Conservation (phyloP, 768 basidiomycete genomes). For the Coprinopsis cinerea region DNA sequence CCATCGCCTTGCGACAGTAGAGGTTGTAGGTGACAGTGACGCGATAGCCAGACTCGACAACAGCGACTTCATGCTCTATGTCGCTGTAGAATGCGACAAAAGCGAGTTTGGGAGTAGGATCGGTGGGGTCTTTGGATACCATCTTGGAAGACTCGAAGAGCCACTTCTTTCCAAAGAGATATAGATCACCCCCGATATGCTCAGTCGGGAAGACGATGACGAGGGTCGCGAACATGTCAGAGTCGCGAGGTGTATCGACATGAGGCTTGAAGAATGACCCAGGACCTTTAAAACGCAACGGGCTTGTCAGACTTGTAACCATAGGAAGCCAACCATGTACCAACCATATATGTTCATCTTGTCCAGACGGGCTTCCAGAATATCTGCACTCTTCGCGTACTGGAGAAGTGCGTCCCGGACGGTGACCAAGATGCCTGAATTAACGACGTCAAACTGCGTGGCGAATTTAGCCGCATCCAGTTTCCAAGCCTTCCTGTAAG, state of each 20-base stretch:
- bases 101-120: slow-evolving; percentile 20
- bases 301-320: background rate
- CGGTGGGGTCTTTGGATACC: background rate
- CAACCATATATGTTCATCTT: slow-evolving; percentile 35
- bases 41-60: slow-evolving; percentile 30
- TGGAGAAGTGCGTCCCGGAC: slow-evolving; percentile 14
- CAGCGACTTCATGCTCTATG: slow-evolving; percentile 34
- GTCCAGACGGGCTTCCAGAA: slow-evolving; percentile 9
- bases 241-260: slow-evolving; percentile 39
- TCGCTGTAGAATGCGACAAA: slow-evolving; percentile 33
- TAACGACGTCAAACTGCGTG: slow-evolving; percentile 14
- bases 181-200: slow-evolving; percentile 39
- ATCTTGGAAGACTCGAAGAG: slow-evolving; percentile 30
- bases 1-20: slow-evolving; percentile 19
- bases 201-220: slow-evolving; percentile 42
- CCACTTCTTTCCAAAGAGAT: slow-evolving; percentile 31
- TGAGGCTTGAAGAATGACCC: slow-evolving; percentile 47
- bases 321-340: background rate
- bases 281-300: slow-evolving; percentile 20
- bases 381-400: slow-evolving; percentile 2
- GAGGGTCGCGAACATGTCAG: slow-evolving; percentile 46
- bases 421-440: slow-evolving; percentile 11
- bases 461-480: slow-evolving; percentile 17
- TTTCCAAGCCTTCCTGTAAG: slow-evolving; percentile 22
- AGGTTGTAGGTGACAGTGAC: slow-evolving; percentile 40